Evolutionary conservation across 768 basidiomycete species (phyloP), one percentile per base, ranked within the genome.

Genomic region (Asterophora lycoperdoides): DNA sequence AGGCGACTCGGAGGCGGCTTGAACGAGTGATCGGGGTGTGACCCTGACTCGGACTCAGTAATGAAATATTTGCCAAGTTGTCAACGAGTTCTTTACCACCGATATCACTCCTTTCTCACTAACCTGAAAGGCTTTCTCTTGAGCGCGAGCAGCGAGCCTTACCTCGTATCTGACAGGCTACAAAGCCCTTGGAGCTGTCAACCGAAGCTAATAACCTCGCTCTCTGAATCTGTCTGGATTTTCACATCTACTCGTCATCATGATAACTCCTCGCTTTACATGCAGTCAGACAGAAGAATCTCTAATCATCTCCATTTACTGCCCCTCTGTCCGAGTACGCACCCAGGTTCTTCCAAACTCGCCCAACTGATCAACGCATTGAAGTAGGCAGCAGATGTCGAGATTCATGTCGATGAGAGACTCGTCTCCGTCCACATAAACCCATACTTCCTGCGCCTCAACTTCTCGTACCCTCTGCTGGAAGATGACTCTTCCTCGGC

Each of bases 401-500:
- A 92, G 63, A 83, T 90, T 42, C 74, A 85, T 54, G 80, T 89
- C 48, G 84, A 89, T 59, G 79, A 79, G 45, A 78, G 78, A 20
- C 65, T 85, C 41, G 74, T 92, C 62, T 82, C 80, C 15, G 68
- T 90, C 34, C 82, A 92, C 58, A 78, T 91, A 62, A 88, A 86
- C 50, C 90, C 90, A 1, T 93, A 92, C 61, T 93, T 86, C 58
- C 74, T 93, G 45, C 83, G 89, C 1, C 74, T 93, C 53, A 81
- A 83, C 58, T 90, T 93, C 63, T 72, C 84, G 23, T 77, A 86
- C 56, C 63, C 78, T 0, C 62, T 86, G 19, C 55, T 85, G 34
- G 78, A 87, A 48, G 86, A 88, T 56, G 88, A 91, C 49, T 64
- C 67, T 19, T 83, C 87, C 14, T 78, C 78, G 20, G 90, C 89